Conservation (phyloP, 1,284 basidiomycete genomes). For the Bondarzewia mesenterica region DNA sequence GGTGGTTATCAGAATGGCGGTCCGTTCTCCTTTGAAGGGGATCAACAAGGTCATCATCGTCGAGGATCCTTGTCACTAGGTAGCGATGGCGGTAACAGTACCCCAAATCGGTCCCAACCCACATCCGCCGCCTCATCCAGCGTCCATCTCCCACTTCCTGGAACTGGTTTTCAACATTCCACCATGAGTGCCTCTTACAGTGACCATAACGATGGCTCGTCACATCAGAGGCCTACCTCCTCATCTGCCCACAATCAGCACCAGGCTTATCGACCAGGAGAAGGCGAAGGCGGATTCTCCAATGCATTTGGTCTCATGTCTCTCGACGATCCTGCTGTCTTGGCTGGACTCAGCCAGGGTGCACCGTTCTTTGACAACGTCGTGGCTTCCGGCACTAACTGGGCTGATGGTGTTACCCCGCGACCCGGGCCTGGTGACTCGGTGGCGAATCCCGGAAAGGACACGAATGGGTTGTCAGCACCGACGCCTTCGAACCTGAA, state of each 20-base stretch:
- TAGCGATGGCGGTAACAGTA: conserved; percentile 11
- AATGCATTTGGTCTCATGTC: conserved; percentile 65
- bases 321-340: conserved; percentile 57
- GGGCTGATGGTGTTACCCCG: conserved; percentile 9
- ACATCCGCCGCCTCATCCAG: conserved; percentile 31
- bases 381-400: neutral
- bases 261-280: neutral
- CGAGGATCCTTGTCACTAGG: conserved; percentile 9
- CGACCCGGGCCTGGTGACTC: conserved; percentile 15
- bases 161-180: neutral
- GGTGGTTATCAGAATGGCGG: too few species aligned
- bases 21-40: neutral
- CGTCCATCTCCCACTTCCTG: conserved; percentile 30
- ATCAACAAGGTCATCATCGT: conserved; percentile 6
- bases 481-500: conserved; percentile 32
- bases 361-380: conserved; percentile 51
- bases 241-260: neutral
- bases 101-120: conserved; percentile 22
- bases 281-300: conserved; percentile 36
- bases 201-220: neutral
- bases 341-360: conserved; percentile 49
- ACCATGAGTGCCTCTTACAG: neutral
- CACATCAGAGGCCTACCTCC: neutral
- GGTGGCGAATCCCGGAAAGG: conserved; percentile 10
- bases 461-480: conserved; percentile 20